Evolutionary conservation across 352 stramenopile genomes (phyloP).

Genomic region (Phytophthora agathidicida): DNA sequence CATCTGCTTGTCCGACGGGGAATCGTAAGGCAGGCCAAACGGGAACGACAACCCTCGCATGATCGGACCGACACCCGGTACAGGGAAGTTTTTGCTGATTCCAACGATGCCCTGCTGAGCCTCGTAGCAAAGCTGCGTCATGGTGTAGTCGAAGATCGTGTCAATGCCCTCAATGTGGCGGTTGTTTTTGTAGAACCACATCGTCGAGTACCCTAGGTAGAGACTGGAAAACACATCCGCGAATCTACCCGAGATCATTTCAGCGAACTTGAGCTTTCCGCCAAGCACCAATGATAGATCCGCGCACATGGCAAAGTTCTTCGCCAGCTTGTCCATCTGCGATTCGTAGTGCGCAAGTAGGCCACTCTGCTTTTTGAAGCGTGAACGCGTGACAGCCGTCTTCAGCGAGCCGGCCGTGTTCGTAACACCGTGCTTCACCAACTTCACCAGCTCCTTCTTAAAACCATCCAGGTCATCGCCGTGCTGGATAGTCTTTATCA

Average conservation of each 20-base stretch:
- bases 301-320: conserved; percentile 97
- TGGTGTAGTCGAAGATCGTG: conserved; percentile 96
- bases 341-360: conserved; percentile 96
- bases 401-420: conserved; percentile 93
- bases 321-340: conserved; percentile 95
- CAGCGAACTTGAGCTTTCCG: conserved; percentile 98
- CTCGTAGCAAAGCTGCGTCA: conserved; percentile 95
- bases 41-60: conserved; percentile 97
- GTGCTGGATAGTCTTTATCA: conserved; percentile 97
- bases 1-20: conserved; percentile 89
- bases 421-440: conserved; percentile 92
- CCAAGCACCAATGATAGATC: conserved; percentile 97
- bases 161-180: conserved; percentile 95
- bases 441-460: conserved; percentile 94
- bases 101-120: conserved; percentile 95
- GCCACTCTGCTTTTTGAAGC: conserved; percentile 88
- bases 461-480: conserved; percentile 94
- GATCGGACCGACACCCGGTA: conserved; percentile 88
- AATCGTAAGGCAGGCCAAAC: conserved; percentile 92
- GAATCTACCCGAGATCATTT: conserved; percentile 97
- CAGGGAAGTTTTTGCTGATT: conserved; percentile 97
- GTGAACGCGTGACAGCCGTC: conserved; percentile 89
- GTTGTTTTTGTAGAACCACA: conserved; percentile 97
- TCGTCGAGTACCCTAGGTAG: conserved; percentile 97
- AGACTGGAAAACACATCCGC: conserved; percentile 97